Evolutionary conservation across 805 yeast species (phyloP).

Genomic region (Starmerella scarabaei): DNA sequence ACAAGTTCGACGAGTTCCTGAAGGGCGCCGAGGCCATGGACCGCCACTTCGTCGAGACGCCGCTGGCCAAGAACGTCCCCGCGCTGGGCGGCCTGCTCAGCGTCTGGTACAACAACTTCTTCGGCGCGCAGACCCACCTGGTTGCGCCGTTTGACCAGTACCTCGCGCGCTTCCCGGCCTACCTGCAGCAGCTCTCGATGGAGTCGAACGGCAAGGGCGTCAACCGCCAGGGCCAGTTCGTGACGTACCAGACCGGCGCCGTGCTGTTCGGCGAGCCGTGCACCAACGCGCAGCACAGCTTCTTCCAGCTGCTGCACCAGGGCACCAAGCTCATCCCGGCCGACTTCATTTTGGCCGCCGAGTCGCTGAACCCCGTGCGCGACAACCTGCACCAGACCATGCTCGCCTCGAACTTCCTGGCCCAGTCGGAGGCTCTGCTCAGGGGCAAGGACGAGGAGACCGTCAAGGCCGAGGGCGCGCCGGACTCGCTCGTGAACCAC

Average conservation of each 20-base stretch:
- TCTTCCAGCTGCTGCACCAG: slow-evolving; percentile 98
- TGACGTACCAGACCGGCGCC: slow-evolving; percentile 91
- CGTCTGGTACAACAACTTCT: slow-evolving; percentile 98
- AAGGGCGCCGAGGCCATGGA: slow-evolving; percentile 98
- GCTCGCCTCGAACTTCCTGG: slow-evolving; percentile 98
- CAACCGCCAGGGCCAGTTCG: slow-evolving; percentile 79
- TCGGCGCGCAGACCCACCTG: slow-evolving; percentile 94
- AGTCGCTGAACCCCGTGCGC: slow-evolving; percentile 95
- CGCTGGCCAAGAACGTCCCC: slow-evolving; percentile 85
- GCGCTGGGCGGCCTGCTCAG: slow-evolving; percentile 83
- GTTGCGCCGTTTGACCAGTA: slow-evolving; percentile 99
- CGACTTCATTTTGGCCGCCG: slow-evolving; percentile 92
- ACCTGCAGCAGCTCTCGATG: slow-evolving; percentile 96
- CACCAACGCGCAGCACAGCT: slow-evolving; percentile 97
- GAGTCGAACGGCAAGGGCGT: slow-evolving; percentile 98
- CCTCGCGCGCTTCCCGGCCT: slow-evolving; percentile 98
- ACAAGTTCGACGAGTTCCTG: slow-evolving; percentile 80
- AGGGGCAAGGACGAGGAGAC: slow-evolving; percentile 74
- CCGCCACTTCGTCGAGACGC: slow-evolving; percentile 71
- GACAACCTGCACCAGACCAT: slow-evolving; percentile 87
- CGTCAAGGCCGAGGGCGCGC: slow-evolving; percentile 80
- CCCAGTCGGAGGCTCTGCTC: slow-evolving; percentile 95
- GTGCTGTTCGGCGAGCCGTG: slow-evolving; percentile 97
- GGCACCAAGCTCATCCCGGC: slow-evolving; percentile 96
- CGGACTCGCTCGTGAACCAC: slow-evolving; percentile 81